These are phyloP conservation scores for Eucalyptus shirleyi DNA, from an alignment of 345 rosid genomes.

Conservation along the genomic window DNA sequence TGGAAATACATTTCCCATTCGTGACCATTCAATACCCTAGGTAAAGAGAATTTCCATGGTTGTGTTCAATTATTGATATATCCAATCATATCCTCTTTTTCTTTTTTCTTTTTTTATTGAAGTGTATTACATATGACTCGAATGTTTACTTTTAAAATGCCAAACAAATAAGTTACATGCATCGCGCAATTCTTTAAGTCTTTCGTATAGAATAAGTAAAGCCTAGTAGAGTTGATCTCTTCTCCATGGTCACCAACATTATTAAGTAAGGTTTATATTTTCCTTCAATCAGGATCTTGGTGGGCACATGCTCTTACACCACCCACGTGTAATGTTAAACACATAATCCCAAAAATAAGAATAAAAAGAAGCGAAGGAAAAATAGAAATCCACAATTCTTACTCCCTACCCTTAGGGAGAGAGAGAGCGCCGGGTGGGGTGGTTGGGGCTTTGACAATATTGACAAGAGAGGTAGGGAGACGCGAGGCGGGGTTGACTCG, in stretches of 20 bases:
- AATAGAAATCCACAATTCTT: not conserved
- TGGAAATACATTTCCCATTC: not conserved
- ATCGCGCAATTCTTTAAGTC: not conserved
- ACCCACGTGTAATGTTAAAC: not conserved
- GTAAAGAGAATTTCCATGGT: not conserved
- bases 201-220: not conserved
- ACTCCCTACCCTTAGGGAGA: not conserved
- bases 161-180: not conserved
- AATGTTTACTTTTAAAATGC: not conserved
- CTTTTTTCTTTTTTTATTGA: not conserved
- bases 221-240: not conserved
- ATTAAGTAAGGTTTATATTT: not conserved
- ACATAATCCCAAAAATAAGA: not conserved
- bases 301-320: not conserved
- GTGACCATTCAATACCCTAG: not conserved
- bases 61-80: not conserved
- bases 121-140: not conserved
- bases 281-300: not conserved
- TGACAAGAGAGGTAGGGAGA: not conserved
- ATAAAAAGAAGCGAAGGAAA: not conserved
- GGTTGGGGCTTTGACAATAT: fast-evolving
- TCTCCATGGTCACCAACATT: not conserved
- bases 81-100: not conserved
- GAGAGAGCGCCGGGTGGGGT: not conserved
- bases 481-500: not conserved